Base-by-base conservation (phyloP, 768 basidiomycete genomes). In the Agaricus sinodeliciosus region DNA sequence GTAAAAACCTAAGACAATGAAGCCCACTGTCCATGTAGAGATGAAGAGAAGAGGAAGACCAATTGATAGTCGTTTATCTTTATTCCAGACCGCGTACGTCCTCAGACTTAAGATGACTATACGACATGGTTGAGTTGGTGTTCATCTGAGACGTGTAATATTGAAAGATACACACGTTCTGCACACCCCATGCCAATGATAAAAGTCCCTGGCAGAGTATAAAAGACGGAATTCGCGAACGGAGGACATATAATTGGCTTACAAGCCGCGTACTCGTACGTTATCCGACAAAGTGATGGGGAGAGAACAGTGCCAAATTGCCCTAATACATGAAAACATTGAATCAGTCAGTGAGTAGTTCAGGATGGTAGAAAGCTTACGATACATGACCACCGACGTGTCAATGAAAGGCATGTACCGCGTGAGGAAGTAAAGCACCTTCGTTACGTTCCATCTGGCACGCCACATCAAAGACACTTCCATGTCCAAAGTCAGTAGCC, bases 401-500 rank as follows among this genome's bases (percentile, higher is more conserved):
- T 55, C 55, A n/a, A 50, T 50, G 19, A 55, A 55, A 25, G 55
- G 48, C 19, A 55, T n/a, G 28, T 55, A 55, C 13, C 55, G 48
- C 16, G 49, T 37, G 8, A 55, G 49, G 19, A 55, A 50, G 26
- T 49, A 55, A 6, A 55, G 25, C 16, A 55, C 18, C 35, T 55
- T 55, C 15, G 49, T 46, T 9, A 28, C 31, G 18, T 55, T 55
- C 55, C 55, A 55, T 34, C 27, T 26, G 26, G 37, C 27, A 9
- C 28, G 16, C 55, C 55, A 55, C 16, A 55, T 26, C 19, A 55
- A 35, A 7, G 42, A 44, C 9, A 55, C 49, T 47, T 67, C 65
- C 13, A 56, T n/a, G 4, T 59, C 51, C 9, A 65, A 48, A 15
- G 64, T 66, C 46, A 65, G 48, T 27, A 64, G 35, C 56, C 57